Conservation (phyloP, 2,329 filamentous ascomycete genomes). For the Didymella exigua region DNA sequence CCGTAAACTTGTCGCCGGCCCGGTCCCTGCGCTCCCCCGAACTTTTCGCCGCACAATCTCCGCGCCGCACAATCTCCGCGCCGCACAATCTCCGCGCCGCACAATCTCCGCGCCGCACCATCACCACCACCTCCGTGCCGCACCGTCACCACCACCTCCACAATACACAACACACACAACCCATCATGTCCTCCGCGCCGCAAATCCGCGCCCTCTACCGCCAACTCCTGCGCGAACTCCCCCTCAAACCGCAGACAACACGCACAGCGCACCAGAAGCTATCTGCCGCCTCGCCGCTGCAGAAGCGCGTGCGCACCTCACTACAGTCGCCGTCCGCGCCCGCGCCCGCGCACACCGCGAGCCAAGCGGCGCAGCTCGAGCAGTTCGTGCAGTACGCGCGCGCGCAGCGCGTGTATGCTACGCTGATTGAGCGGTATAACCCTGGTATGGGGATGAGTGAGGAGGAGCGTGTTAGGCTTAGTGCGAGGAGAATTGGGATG, state of each 20-base stretch:
- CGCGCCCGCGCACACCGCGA: conserved; percentile 2
- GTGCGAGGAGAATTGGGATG: conserved; percentile 88
- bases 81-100: no score
- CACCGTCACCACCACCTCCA: neutral
- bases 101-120: conserved; percentile 3
- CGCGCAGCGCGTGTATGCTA: conserved; percentile 83
- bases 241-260: conserved; percentile 50
- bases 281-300: conserved; percentile 68
- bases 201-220: conserved; percentile 81
- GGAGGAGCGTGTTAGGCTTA: conserved; percentile 79
- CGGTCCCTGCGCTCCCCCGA: conserved; percentile 14
- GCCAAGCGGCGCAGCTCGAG: conserved; percentile 63
- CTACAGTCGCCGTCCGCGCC: conserved; percentile 6
- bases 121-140: conserved; percentile 5
- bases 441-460: conserved; percentile 88
- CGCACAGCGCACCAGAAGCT: conserved; percentile 48
- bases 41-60: conserved; percentile 16
- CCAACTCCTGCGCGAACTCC: conserved; percentile 85
- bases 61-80: neutral
- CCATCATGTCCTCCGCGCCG: conserved; percentile 49
- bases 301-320: conserved; percentile 70
- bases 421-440: conserved; percentile 88
- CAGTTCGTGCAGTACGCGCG: conserved; percentile 81
- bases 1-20: neutral
- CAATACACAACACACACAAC: conserved; percentile 20